Conservation (phyloP, 257 asterid genomes). For the Fraxinus pennsylvanica region DNA sequence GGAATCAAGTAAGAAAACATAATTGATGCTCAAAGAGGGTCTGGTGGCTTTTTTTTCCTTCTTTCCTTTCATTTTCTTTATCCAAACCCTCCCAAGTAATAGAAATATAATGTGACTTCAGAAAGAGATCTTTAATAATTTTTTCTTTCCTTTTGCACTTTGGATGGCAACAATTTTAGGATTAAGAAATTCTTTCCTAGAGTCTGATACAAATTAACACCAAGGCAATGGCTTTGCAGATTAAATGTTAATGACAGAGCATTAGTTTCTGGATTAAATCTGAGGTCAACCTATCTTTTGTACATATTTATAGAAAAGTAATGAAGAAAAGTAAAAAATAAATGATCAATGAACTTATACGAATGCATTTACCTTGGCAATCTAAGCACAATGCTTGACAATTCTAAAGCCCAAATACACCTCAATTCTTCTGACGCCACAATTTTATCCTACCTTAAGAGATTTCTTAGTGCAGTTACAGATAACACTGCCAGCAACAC, state of each 20-base stretch:
- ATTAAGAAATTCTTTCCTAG: not conserved
- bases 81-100: not conserved
- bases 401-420: not conserved
- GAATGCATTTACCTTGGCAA: not conserved
- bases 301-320: not conserved
- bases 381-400: not conserved
- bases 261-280: not conserved
- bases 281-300: not conserved
- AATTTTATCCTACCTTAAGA: not conserved
- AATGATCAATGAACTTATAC: not conserved
- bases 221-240: not conserved
- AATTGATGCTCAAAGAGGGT: not conserved
- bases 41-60: not conserved
- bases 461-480: not conserved
- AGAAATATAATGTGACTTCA: slow-evolving; percentile 1
- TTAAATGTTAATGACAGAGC: not conserved
- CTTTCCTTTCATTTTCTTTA: not conserved
- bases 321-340: not conserved
- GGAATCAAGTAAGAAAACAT: not conserved
- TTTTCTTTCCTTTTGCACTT: not conserved
- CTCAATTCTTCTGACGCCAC: not conserved
- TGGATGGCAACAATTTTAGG: not conserved
- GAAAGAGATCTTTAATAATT: not conserved
- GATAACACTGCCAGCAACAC: not conserved
- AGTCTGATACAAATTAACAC: not conserved